Evolutionary conservation across 2,329 filamentous ascomycete genomes (phyloP).

Genomic region (Drechslerella stenobrocha): DNA sequence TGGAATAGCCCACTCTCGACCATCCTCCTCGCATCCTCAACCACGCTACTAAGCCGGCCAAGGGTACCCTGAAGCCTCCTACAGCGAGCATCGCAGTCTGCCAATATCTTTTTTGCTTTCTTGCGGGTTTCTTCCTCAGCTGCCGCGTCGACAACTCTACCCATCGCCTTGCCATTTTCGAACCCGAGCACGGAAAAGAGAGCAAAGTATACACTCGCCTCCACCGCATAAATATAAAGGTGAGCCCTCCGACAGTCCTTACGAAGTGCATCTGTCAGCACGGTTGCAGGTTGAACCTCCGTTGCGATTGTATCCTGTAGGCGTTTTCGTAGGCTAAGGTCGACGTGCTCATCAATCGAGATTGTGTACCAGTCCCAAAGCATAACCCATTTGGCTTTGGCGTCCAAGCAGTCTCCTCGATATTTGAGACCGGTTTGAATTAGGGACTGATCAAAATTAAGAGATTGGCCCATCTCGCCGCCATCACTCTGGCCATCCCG

Average conservation of each 20-base stretch:
- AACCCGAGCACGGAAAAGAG: slow-evolving; percentile 14
- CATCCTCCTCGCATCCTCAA: slow-evolving; percentile 59
- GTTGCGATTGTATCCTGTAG: slow-evolving; percentile 12
- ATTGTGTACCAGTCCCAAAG: slow-evolving; percentile 21
- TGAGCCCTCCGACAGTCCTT: slow-evolving; percentile 16
- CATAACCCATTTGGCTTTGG: slow-evolving; percentile 13
- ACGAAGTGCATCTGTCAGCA: slow-evolving; percentile 3
- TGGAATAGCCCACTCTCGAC: slow-evolving; percentile 60
- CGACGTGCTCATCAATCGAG: neutral
- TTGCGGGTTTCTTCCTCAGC: slow-evolving; percentile 9
- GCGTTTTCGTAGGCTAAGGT: neutral
- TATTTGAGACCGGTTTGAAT: slow-evolving; percentile 33
- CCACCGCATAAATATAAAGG: slow-evolving; percentile 16
- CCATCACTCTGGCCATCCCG: neutral
- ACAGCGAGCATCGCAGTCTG: slow-evolving; percentile 34
- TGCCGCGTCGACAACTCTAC: neutral
- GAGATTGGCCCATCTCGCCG: neutral
- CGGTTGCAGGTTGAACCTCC: neutral
- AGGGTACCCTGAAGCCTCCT: slow-evolving; percentile 40
- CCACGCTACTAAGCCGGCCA: slow-evolving; percentile 56
- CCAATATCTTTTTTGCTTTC: slow-evolving; percentile 23
- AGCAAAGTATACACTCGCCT: slow-evolving; percentile 25
- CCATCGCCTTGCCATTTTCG: slow-evolving; percentile 7
- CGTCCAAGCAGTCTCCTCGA: slow-evolving; percentile 19
- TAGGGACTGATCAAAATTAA: slow-evolving; percentile 21